phyloP scores from a whole-genome alignment of 106 monocot species.

The Iris macrosiphon region DNA sequence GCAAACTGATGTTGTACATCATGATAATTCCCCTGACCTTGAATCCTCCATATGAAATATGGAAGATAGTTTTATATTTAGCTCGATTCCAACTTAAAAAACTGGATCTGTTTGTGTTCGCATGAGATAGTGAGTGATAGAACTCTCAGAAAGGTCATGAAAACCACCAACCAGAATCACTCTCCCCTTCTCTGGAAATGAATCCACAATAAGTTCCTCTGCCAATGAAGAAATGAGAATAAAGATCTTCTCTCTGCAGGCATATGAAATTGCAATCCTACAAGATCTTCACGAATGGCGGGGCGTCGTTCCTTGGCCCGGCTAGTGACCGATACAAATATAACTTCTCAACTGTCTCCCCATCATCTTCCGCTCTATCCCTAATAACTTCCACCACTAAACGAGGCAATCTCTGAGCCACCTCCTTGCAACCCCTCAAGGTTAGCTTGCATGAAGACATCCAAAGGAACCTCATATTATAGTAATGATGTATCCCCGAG shows the following conservation, averaged over 20 bases:
- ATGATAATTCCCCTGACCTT: neutral
- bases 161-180: conserved; percentile 9
- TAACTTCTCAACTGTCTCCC: conserved; percentile 35
- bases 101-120: neutral
- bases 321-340: conserved; percentile 82
- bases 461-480: conserved; percentile 94
- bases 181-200: neutral
- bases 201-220: neutral
- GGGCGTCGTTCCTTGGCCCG: conserved; percentile 68
- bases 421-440: conserved; percentile 60
- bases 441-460: conserved; percentile 76
- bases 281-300: conserved; percentile 70
- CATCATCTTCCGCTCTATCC: conserved; percentile 31
- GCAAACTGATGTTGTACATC: no score
- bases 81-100: no score
- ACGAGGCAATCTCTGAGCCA: conserved; percentile 44
- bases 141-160: conserved; percentile 3
- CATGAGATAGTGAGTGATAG: no score
- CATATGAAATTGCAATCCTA: conserved; percentile 7
- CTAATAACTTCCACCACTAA: conserved; percentile 73
- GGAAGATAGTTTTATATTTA: no score
- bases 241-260: neutral
- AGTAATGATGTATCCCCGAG: conserved; percentile 71
- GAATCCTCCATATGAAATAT: neutral
- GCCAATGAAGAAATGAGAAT: neutral